These are phyloP conservation scores for Tetrahymena thermophila DNA, from an alignment of 73 alveolate genomes.

Conservation along the genomic window DNA sequence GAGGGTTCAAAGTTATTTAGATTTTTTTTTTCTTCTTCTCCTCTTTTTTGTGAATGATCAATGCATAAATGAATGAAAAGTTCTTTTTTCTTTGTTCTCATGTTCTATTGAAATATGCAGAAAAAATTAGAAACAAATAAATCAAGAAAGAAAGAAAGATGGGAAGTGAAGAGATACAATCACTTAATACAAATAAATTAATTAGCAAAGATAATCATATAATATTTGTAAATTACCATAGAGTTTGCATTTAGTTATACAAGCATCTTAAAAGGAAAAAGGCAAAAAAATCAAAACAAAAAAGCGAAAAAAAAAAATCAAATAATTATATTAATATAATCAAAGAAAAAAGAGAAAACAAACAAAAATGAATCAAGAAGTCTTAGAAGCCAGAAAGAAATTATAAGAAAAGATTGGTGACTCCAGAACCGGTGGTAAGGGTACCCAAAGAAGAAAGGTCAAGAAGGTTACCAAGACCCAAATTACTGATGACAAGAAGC, in stretches of 20 bases:
- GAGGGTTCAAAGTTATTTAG: constrained; percentile 2
- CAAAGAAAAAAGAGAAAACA: background rate
- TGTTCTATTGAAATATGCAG: background rate
- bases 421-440: constrained; percentile 7
- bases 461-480: constrained; percentile 10
- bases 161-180: background rate
- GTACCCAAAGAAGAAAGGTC: constrained; percentile 4
- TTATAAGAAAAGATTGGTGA: background rate
- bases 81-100: background rate
- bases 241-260: background rate
- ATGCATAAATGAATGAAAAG: background rate
- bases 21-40: background rate
- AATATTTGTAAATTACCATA: background rate
- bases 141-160: no score
- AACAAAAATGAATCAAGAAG: background rate
- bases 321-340: background rate
- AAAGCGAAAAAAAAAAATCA: background rate
- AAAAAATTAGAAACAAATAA: background rate
- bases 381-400: background rate
- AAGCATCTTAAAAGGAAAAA: background rate
- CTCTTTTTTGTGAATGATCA: background rate
- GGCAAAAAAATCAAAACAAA: background rate
- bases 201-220: background rate
- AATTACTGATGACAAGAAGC: constrained; percentile 85
- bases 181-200: background rate